phyloP scores from a whole-genome alignment of 495 filamentous ascomycete species.

The Talaromyces nanjingensis region DNA sequence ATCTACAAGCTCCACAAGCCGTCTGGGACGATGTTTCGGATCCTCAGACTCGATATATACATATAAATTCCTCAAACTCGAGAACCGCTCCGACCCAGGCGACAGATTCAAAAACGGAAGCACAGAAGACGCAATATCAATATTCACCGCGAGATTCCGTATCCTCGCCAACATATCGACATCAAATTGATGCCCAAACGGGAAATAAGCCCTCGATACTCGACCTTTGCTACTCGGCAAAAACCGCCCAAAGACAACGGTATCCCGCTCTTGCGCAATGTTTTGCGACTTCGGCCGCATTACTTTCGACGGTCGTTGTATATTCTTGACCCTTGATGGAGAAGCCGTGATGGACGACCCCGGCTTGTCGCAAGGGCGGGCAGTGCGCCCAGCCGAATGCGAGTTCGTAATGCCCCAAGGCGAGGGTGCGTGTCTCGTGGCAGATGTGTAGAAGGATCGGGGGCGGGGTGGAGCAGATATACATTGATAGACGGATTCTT shows the following conservation, averaged over 20 bases:
- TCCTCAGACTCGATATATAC: not conserved
- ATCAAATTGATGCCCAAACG: not conserved
- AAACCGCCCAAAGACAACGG: not conserved
- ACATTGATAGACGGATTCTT: not conserved
- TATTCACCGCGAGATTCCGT: not conserved
- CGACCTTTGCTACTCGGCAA: not conserved
- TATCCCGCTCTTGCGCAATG: not conserved
- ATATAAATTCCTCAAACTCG: conserved; percentile 1
- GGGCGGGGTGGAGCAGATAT: not conserved
- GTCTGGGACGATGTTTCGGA: not conserved
- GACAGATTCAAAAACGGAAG: not conserved
- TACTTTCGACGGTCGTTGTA: not conserved
- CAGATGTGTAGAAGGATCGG: conserved; percentile 1
- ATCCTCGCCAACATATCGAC: not conserved
- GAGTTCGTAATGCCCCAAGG: not conserved
- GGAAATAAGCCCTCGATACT: not conserved
- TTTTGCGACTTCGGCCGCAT: not conserved
- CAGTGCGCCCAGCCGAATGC: not conserved
- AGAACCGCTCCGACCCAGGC: not conserved
- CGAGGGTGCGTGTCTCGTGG: not conserved
- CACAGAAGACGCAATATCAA: not conserved
- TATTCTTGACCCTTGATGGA: not conserved
- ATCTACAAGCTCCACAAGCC: not conserved
- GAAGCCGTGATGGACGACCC: not conserved
- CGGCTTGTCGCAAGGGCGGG: not conserved